Base-by-base conservation (phyloP, 2,329 filamentous ascomycete species). In the Dryadomyces sulphureus region DNA sequence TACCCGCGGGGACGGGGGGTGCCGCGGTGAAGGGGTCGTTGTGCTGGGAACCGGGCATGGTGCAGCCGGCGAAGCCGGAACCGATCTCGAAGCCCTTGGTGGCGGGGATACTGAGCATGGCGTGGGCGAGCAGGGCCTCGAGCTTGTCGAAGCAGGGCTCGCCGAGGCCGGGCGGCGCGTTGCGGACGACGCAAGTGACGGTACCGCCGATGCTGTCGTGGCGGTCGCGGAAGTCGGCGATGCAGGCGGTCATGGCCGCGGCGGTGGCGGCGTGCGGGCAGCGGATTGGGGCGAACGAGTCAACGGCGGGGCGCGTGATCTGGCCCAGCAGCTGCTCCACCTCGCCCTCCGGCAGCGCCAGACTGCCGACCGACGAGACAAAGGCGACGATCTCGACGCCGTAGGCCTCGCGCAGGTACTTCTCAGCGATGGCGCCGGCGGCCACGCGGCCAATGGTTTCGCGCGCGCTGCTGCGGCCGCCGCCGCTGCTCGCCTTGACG, bases 111-210 rank as follows among this genome's bases (percentile, higher is more conserved):
- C 79, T 87, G 52, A 96, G 75, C 85, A 98, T 96, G 43, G 85
- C 92, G 59, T 96, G 90, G 22, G 79, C 89, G 41, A 98, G 78
- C 60, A 76, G 77, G 7, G 92, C 92, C 69, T 98, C 89, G 39
- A 96, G 73, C 70, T 96, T 96, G 64, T 94, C 86, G 63, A 98
- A 96, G 63, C 79, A 84, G 1, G 90, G 92, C 71, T 96, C 92
- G 49, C 92, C 92, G 3, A 96, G 74, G 0, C 90, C 90, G 89
- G 41, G 27, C 24, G 90, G 92, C 7, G 79, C 77, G 58, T 93
- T 90, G 52, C 84, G 77, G 59, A 96, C 88, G 35, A 96, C 84
- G 57, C 90, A 96, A 40, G 88, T 94, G 17, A 96, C 88, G 12
- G 87, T 94, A 50, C 92, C 92, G 49, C 92, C 92, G 54, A 94